These are phyloP conservation scores for Colletotrichum cordylinicola DNA, from an alignment of 2,329 filamentous ascomycete species.

Conservation along the genomic window DNA sequence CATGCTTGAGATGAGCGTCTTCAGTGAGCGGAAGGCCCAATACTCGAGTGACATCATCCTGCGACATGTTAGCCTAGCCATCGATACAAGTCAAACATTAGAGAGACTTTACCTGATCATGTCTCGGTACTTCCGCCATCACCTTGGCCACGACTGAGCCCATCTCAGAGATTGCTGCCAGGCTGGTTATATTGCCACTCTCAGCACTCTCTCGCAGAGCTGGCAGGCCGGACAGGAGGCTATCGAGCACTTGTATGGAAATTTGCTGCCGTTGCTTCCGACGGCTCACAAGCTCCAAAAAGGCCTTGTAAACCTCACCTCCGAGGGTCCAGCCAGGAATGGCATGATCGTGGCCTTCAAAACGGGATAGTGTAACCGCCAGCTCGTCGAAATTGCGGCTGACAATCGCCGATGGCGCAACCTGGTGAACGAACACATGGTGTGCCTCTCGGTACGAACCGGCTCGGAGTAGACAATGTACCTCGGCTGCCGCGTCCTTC, in stretches of 20 bases:
- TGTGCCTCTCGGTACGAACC: constrained; percentile 82
- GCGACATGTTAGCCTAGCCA: constrained; percentile 23
- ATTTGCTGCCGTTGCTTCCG: constrained; percentile 43
- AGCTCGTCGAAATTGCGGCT: constrained; percentile 79
- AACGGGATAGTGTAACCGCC: constrained; percentile 72
- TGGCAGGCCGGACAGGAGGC: constrained; percentile 61
- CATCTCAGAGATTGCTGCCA: constrained; percentile 84
- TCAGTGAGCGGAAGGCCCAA: constrained; percentile 72
- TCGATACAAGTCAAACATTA: not conserved
- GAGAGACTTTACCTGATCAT: constrained; percentile 57
- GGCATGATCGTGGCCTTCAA: constrained; percentile 65
- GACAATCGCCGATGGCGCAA: constrained; percentile 84
- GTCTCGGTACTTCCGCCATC: constrained; percentile 60
- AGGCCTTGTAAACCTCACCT: constrained; percentile 77
- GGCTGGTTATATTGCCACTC: constrained; percentile 53
- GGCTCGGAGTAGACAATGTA: constrained; percentile 81
- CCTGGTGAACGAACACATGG: constrained; percentile 77
- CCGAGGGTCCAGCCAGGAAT: constrained; percentile 80
- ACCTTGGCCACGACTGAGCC: constrained; percentile 73
- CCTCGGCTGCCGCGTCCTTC: constrained; percentile 73
- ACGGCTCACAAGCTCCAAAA: constrained; percentile 57
- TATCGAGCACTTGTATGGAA: constrained; percentile 56
- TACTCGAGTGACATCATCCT: constrained; percentile 54
- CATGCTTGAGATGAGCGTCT: constrained; percentile 74
- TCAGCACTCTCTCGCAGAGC: constrained; percentile 54